Conservation (phyloP, 2,329 filamentous ascomycete species). For the Didymosphaeria variabile region DNA sequence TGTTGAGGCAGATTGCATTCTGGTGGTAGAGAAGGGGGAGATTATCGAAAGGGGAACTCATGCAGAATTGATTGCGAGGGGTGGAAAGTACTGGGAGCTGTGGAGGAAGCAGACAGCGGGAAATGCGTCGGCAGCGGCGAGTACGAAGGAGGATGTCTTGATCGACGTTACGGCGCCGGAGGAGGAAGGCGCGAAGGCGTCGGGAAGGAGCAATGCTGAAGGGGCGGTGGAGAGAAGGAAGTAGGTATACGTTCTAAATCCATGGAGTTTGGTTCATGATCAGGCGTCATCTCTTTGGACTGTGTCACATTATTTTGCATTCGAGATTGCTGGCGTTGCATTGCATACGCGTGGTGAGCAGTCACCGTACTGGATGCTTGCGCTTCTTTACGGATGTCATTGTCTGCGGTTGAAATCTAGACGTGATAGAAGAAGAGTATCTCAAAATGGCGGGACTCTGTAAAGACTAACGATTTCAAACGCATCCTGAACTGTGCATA, state of each 20-base stretch:
- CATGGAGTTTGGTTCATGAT: slow-evolving; percentile 15
- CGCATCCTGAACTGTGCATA: too few relatives aligned
- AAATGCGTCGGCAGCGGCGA: slow-evolving; percentile 28
- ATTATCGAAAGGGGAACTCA: slow-evolving; percentile 83
- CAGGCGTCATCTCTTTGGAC: background rate
- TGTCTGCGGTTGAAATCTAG: background rate
- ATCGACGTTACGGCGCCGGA: slow-evolving; percentile 2
- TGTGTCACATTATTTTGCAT: background rate
- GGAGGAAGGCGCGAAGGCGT: slow-evolving; percentile 26
- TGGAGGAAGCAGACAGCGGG: slow-evolving; percentile 80
- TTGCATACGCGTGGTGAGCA: background rate
- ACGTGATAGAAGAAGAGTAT: background rate
- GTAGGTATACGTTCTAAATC: slow-evolving; percentile 22
- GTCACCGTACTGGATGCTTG: background rate
- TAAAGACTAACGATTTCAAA: background rate
- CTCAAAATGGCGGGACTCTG: background rate
- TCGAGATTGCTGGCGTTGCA: background rate
- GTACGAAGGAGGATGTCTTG: slow-evolving; percentile 13
- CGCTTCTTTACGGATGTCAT: background rate
- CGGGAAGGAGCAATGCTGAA: slow-evolving; percentile 22
- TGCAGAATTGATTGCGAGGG: slow-evolving; percentile 73
- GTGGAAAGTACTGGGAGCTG: slow-evolving; percentile 82
- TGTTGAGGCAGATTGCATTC: slow-evolving; percentile 84
- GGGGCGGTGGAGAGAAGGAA: slow-evolving; percentile 24
- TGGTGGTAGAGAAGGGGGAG: slow-evolving; percentile 78